Evolutionary conservation across 2,329 filamentous ascomycete genomes (phyloP).

Genomic region (Drechslerella dactyloides): DNA sequence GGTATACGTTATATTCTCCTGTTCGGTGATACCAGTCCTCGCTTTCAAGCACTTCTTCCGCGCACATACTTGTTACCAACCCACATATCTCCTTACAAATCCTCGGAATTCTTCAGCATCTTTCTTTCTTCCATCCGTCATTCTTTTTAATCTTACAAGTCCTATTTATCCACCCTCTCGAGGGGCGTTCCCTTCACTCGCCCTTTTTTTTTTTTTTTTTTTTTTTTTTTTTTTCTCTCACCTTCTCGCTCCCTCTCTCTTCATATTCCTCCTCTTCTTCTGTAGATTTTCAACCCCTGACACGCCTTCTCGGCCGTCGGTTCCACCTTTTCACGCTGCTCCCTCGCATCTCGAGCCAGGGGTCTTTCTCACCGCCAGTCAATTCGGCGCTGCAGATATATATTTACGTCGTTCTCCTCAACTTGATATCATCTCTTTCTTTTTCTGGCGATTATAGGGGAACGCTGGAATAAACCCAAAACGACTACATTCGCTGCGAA

Average conservation of each 20-base stretch:
- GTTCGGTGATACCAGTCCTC: conserved; percentile 49
- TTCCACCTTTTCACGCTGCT: no score
- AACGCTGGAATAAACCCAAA: no score
- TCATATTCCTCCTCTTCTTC: conserved; percentile 48
- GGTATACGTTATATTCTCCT: not conserved
- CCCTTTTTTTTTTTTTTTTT: not conserved
- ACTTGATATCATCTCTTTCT: no score
- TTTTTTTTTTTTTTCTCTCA: conserved; percentile 30
- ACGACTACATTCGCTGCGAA: no score
- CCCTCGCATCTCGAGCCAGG: no score
- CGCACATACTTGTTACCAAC: conserved; percentile 62
- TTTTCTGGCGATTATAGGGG: no score
- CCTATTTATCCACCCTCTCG: not conserved
- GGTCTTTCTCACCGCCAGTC: no score
- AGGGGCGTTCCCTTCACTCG: conserved; percentile 32
- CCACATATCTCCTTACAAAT: conserved; percentile 55
- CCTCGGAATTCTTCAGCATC: conserved; percentile 53
- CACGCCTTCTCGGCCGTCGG: no score
- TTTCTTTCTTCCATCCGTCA: conserved; percentile 34
- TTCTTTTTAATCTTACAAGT: conserved; percentile 48
- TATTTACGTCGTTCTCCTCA: no score
- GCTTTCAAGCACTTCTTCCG: conserved; percentile 54
- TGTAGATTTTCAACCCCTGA: no score
- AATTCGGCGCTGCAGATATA: no score
- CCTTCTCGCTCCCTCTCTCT: conserved; percentile 55